Evolutionary conservation across 2,329 filamentous ascomycete genomes (phyloP).

Genomic region (Fusarium illudens): DNA sequence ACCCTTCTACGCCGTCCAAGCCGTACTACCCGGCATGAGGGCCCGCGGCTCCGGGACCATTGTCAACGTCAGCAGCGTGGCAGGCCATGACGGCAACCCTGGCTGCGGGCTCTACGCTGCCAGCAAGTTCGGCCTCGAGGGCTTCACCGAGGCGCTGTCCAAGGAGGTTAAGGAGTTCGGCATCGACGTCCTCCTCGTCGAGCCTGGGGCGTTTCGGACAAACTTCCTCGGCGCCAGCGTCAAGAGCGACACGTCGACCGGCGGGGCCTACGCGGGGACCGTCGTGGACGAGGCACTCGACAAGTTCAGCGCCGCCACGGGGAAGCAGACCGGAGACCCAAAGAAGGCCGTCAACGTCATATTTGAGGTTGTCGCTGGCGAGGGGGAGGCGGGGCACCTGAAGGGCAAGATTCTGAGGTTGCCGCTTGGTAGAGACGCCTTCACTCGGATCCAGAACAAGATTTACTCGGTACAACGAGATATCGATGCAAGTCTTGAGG

Average conservation of each 20-base stretch:
- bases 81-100: slow-evolving; percentile 49
- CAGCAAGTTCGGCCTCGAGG: slow-evolving; percentile 56
- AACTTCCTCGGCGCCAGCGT: slow-evolving; percentile 50
- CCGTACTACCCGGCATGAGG: slow-evolving; percentile 58
- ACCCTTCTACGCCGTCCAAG: slow-evolving; percentile 56
- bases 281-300: slow-evolving; percentile 37
- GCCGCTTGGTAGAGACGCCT: slow-evolving; percentile 48
- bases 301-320: slow-evolving; percentile 39
- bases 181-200: slow-evolving; percentile 55
- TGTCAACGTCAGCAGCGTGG: slow-evolving; percentile 58
- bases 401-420: slow-evolving; percentile 46
- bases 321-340: slow-evolving; percentile 52
- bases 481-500: slow-evolving; percentile 13
- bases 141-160: slow-evolving; percentile 53
- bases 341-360: slow-evolving; percentile 49
- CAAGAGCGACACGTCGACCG: slow-evolving; percentile 29
- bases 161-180: slow-evolving; percentile 54
- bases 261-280: slow-evolving; percentile 43
- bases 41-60: slow-evolving; percentile 52
- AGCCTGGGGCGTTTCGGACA: slow-evolving; percentile 61
- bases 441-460: slow-evolving; percentile 41
- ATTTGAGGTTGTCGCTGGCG: slow-evolving; percentile 47
- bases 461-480: slow-evolving; percentile 23
- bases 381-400: slow-evolving; percentile 40
- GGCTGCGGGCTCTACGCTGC: slow-evolving; percentile 55